Evolutionary conservation across 2,329 filamentous ascomycete genomes (phyloP).

Genomic region (Cercospora janseana): DNA sequence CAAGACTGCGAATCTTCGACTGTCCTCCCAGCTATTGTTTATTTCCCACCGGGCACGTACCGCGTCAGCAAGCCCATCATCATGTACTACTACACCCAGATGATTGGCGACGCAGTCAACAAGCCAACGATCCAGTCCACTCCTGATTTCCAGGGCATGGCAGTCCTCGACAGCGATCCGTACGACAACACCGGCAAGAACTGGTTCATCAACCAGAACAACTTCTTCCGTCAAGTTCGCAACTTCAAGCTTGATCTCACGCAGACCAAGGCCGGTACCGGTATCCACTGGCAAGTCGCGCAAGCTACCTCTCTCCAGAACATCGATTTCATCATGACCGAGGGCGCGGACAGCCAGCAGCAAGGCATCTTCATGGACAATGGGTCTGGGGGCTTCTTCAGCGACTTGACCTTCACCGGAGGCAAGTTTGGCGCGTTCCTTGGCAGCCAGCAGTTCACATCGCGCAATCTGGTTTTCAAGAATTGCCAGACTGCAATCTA

Average conservation of each 20-base stretch:
- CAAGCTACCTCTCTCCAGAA: slow-evolving; percentile 63
- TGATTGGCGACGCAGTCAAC: slow-evolving; percentile 73
- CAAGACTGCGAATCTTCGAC: slow-evolving; percentile 79
- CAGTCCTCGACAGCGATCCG: slow-evolving; percentile 83
- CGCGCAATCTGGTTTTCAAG: slow-evolving; percentile 52
- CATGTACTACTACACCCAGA: slow-evolving; percentile 89
- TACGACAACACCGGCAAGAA: slow-evolving; percentile 61
- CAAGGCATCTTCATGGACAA: slow-evolving; percentile 41
- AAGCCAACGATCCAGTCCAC: slow-evolving; percentile 63
- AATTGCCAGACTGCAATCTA: slow-evolving; percentile 51
- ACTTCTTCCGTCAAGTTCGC: slow-evolving; percentile 56
- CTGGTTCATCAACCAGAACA: slow-evolving; percentile 56
- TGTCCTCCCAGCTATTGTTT: slow-evolving; percentile 78
- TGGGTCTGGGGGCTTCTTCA: slow-evolving; percentile 49
- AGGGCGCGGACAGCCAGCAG: slow-evolving; percentile 47
- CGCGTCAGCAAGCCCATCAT: slow-evolving; percentile 74
- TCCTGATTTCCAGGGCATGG: slow-evolving; percentile 73
- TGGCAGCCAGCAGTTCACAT: slow-evolving; percentile 64
- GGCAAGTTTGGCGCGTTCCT: slow-evolving; percentile 59
- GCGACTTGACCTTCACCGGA: slow-evolving; percentile 59
- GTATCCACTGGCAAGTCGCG: slow-evolving; percentile 55
- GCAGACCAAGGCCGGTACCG: slow-evolving; percentile 37
- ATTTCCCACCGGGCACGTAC: slow-evolving; percentile 89
- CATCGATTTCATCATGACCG: slow-evolving; percentile 57
- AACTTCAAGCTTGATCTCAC: slow-evolving; percentile 54